phyloP scores from a whole-genome alignment of 2,329 filamentous ascomycete genomes.

The Phyllosticta paracitricarpa region DNA sequence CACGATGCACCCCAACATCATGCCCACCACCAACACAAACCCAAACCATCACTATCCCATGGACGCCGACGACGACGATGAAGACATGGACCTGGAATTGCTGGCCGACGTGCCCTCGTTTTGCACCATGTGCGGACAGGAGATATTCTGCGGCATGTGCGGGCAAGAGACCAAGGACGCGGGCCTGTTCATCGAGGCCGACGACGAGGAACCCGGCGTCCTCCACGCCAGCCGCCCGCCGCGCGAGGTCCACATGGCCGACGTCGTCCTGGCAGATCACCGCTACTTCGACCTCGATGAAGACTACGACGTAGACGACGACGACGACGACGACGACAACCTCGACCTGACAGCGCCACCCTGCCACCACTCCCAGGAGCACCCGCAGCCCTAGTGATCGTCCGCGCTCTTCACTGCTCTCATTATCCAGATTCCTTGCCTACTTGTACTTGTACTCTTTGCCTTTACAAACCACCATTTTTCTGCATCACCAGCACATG shows the following conservation, averaged over 20 bases:
- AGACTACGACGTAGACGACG: constrained; percentile 9
- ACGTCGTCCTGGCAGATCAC: constrained; percentile 5
- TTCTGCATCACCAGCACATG: not conserved
- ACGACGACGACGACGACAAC: constrained; percentile 6
- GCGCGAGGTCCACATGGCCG: constrained; percentile 1
- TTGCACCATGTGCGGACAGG: constrained; percentile 50
- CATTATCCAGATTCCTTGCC: not conserved
- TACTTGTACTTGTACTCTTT: not conserved
- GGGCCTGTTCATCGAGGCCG: constrained; percentile 36
- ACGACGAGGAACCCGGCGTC: constrained; percentile 19
- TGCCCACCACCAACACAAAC: not conserved
- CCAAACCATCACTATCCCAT: not conserved
- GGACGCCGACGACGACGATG: constrained; percentile 12
- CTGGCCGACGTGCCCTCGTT: constrained; percentile 31
- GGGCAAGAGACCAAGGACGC: constrained; percentile 35
- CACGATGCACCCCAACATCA: not conserved
- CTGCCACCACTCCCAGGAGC: not conserved
- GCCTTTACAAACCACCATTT: not conserved
- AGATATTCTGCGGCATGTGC: constrained; percentile 45
- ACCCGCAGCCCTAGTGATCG: not conserved
- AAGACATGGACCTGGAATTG: constrained; percentile 14
- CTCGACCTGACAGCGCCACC: not conserved
- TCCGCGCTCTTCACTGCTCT: not conserved
- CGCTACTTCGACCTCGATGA: constrained; percentile 14
- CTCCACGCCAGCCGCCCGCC: constrained; percentile 6